Evolutionary conservation across 2,329 filamentous ascomycete genomes (phyloP).

Genomic region (Penicillium sp.): DNA sequence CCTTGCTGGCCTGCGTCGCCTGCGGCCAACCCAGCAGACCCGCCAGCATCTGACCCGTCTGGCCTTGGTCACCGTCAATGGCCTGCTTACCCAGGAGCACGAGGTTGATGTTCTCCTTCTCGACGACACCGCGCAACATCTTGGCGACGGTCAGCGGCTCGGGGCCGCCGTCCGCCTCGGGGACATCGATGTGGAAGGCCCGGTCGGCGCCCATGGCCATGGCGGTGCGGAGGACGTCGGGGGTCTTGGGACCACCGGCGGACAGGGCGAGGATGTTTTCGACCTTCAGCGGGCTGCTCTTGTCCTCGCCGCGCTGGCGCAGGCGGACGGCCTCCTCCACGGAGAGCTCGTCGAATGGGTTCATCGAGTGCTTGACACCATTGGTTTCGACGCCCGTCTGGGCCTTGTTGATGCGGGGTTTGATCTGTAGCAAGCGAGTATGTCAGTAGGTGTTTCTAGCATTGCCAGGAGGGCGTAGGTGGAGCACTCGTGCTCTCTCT

Average conservation of each 20-base stretch:
- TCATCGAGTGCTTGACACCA: slow-evolving; percentile 96
- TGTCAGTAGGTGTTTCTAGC: neutral
- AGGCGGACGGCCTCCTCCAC: slow-evolving; percentile 95
- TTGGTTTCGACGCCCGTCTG: slow-evolving; percentile 88
- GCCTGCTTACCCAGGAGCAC: slow-evolving; percentile 96
- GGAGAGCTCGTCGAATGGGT: slow-evolving; percentile 98
- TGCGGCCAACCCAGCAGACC: slow-evolving; percentile 90
- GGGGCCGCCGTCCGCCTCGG: slow-evolving; percentile 67
- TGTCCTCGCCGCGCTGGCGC: slow-evolving; percentile 68
- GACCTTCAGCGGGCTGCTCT: slow-evolving; percentile 72
- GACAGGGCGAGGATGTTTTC: slow-evolving; percentile 90
- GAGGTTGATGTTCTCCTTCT: slow-evolving; percentile 85
- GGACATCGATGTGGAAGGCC: slow-evolving; percentile 80
- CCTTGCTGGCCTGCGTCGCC: slow-evolving; percentile 88
- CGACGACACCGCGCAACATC: slow-evolving; percentile 77
- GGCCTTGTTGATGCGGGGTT: slow-evolving; percentile 71
- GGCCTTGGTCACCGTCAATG: slow-evolving; percentile 93
- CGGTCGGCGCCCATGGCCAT: slow-evolving; percentile 99
- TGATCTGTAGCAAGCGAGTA: slow-evolving; percentile 54
- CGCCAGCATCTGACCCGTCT: slow-evolving; percentile 98
- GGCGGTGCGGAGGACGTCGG: slow-evolving; percentile 88
- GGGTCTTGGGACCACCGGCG: slow-evolving; percentile 83
- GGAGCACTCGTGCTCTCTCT: neutral
- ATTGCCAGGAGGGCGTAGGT: neutral
- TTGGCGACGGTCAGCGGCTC: slow-evolving; percentile 95